Base-by-base conservation (phyloP, 257 asterid species). In the Solanum pimpinellifolium region DNA sequence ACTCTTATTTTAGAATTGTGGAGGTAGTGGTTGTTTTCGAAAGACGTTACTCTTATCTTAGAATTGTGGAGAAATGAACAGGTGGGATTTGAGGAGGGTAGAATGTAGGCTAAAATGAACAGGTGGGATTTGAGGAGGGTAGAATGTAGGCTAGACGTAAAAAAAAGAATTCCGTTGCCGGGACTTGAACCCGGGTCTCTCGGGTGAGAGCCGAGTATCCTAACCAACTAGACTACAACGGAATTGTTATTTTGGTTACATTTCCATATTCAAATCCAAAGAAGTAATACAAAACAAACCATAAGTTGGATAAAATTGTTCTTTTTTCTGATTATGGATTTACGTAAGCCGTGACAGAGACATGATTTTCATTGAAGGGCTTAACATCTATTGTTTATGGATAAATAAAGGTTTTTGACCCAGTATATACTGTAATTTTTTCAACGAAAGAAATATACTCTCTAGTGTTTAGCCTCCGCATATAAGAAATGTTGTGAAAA, bases 151-250 rank as follows among this genome's bases (percentile, higher is more conserved):
- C 5, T 37, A 47, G 0, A 47, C 18, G 18, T 0, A 9, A 2
- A 23, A 21, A 39, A 39, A 2, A 0, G 1, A 5, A 11, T 76
- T 42, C 83, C 83, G 83, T 95, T 95, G 96, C 98, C 98, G 98
- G 98, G 97, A 93, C 93, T 93, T 77, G 97, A 95, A 96, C 97
- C 94, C 96, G 94, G 97, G 97, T 93, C 96, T 92, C 96, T 92
- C 96, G 95, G 99, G 98, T 96, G 98, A 95, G 98, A 95, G 98
- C 97, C 98, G 95, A 94, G 96, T 95, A 94, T 95, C 98, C 98
- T 93, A 39, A 96, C 97, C 99, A 96, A 27, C 97, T 95, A 96
- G 98, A 96, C 95, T 93, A 95, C 98, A 94, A 96, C 94, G 98
- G 96, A 96, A 2, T 9, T 39, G 18, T 1, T 1, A 46, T 0